These are phyloP conservation scores for Phyllosticta citribraziliensis DNA, from an alignment of 2,329 filamentous ascomycete species.

Conservation along the genomic window DNA sequence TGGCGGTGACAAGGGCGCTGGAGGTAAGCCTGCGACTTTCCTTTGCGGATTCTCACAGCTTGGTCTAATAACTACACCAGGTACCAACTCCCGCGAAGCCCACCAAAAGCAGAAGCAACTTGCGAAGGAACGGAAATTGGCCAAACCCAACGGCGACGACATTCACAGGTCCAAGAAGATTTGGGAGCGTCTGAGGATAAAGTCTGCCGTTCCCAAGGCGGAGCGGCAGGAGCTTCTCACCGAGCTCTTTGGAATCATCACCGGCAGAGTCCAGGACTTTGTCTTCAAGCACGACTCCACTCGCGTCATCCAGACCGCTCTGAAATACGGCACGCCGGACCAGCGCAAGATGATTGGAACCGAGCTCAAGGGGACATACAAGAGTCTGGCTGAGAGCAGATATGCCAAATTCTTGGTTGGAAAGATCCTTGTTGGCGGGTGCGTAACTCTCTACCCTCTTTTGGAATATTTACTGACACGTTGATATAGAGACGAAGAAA, in stretches of 20 bases:
- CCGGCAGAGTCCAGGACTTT: conserved; percentile 84
- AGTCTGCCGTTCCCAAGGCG: conserved; percentile 84
- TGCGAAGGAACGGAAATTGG: conserved; percentile 77
- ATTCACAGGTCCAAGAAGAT: conserved; percentile 88
- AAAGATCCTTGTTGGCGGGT: conserved; percentile 81
- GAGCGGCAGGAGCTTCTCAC: conserved; percentile 79
- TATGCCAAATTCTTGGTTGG: conserved; percentile 97
- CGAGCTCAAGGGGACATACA: conserved; percentile 78
- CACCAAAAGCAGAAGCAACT: conserved; percentile 89
- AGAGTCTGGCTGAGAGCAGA: conserved; percentile 78
- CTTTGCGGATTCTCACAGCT: neutral
- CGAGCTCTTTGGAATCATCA: conserved; percentile 86
- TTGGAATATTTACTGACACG: neutral
- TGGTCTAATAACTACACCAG: neutral
- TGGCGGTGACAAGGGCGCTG: neutral
- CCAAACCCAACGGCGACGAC: conserved; percentile 86
- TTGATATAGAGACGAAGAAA: conserved; percentile 57
- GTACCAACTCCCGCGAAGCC: conserved; percentile 69
- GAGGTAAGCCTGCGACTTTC: neutral
- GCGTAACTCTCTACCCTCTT: neutral
- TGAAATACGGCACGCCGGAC: conserved; percentile 84
- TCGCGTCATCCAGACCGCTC: conserved; percentile 88
- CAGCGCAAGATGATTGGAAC: conserved; percentile 78
- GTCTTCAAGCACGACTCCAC: conserved; percentile 98
- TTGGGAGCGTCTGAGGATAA: conserved; percentile 87